Base-by-base conservation (phyloP, 768 basidiomycete genomes). In the Gelatoporia subvermispora region DNA sequence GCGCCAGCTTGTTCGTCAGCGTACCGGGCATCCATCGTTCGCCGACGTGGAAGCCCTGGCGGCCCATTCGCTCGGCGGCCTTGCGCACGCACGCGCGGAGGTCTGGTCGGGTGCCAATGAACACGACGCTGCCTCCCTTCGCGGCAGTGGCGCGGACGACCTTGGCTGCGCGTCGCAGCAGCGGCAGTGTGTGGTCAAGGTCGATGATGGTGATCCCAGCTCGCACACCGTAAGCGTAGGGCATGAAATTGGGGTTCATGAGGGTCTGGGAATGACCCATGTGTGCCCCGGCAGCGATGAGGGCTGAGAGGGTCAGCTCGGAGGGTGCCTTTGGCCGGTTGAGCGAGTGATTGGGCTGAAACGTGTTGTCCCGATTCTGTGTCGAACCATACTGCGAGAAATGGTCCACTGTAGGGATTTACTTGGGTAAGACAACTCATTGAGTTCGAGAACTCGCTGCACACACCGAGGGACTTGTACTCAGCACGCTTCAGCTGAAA, bases 1-100 rank as follows among this genome's bases (percentile, higher is more conserved):
- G 74, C 42, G 86, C 79, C 28, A 77, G 68, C 60, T 79, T 79
- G 71, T 99, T 97, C 40, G 95, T 95, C 56, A 98, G 75, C 20
- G 88, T 90, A n/a, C 96, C 96, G 1, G 95, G 90, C 34, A 93
- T 73, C 96, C 96, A 99, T 62, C 85, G 76, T 48, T 91, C 87
- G 15, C 84, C 84, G 43, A 96, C 84, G 52, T 88, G 81, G 69
- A 79, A 98, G 0, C 85, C 93, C 62, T 90, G 89, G 36, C 72
- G 60, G 21, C 84, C 93, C 51, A 97, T 65, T 36, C 90, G 82
- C 56, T 81, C 78, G 5, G 92, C 86, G 13, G 93, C 89, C 58
- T 83, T 83, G 56, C 81, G 76, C 23, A 93, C 84, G 17, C 85
- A 70, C 20, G 81, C 77, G 52, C 84, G 77, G 44, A 93, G 73